Conservation (phyloP, 2,329 filamentous ascomycete genomes). For the Exophiala sp. region DNA sequence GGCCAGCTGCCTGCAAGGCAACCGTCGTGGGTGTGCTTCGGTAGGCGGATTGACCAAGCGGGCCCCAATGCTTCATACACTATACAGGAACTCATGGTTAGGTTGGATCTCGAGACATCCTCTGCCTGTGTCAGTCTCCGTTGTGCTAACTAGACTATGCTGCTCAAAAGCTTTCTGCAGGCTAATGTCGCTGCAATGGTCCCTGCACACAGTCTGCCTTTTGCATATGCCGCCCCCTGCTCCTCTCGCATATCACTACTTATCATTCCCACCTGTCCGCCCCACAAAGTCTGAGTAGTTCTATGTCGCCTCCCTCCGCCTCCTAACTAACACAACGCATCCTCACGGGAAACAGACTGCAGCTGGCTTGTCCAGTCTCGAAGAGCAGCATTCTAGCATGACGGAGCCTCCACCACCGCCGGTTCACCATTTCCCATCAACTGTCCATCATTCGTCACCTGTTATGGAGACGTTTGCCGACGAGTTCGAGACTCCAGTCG, state of each 20-base stretch:
- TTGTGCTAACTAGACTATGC: neutral
- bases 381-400: neutral
- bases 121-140: neutral
- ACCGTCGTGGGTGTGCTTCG: conserved; percentile 12
- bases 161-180: neutral
- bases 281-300: conserved; percentile 12
- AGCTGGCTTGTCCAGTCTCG: conserved; percentile 19
- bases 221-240: neutral
- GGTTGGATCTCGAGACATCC: neutral
- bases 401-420: conserved; percentile 22
- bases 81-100: neutral
- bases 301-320: conserved; percentile 2
- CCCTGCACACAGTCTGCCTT: neutral
- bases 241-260: conserved; percentile 6
- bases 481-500: conserved; percentile 3
- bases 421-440: conserved; percentile 14
- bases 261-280: conserved; percentile 6
- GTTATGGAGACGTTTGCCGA: conserved; percentile 7
- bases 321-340: conserved; percentile 12
- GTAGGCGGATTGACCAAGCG: conserved; percentile 7
- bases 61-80: conserved; percentile 1
- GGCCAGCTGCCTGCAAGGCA: conserved; percentile 12
- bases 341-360: conserved; percentile 15
- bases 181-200: neutral
- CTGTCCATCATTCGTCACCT: conserved; percentile 9